phyloP scores from a whole-genome alignment of 2,329 filamentous ascomycete species.

The Colletotrichum costaricense region DNA sequence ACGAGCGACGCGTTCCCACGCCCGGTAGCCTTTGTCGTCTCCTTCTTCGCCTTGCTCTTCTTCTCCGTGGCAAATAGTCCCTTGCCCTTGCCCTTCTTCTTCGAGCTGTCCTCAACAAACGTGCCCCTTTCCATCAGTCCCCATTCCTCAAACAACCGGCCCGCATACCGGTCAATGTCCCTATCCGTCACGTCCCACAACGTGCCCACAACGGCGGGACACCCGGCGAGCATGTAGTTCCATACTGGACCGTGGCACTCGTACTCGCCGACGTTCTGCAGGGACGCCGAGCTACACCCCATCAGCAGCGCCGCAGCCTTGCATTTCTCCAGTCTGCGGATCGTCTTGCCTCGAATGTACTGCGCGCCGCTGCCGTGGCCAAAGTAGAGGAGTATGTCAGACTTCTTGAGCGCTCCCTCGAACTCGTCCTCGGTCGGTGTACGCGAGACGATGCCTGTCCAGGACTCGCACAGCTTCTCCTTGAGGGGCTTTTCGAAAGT shows the following conservation, averaged over 20 bases:
- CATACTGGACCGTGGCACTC: constrained; percentile 91
- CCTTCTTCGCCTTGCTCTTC: constrained; percentile 44
- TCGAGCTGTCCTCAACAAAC: constrained; percentile 42
- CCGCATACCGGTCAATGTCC: constrained; percentile 94
- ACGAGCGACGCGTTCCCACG: constrained; percentile 69
- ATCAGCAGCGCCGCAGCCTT: constrained; percentile 86
- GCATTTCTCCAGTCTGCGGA: constrained; percentile 82
- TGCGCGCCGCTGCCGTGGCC: constrained; percentile 95
- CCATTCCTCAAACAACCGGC: constrained; percentile 85
- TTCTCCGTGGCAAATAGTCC: constrained; percentile 36
- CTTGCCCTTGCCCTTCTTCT: constrained; percentile 42
- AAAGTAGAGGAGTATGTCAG: constrained; percentile 89
- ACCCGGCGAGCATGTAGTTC: constrained; percentile 91
- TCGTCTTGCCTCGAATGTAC: constrained; percentile 87
- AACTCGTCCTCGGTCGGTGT: constrained; percentile 84
- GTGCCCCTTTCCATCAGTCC: constrained; percentile 71
- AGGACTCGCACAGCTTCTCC: constrained; percentile 71
- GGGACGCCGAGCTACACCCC: constrained; percentile 89
- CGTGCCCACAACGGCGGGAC: constrained; percentile 88
- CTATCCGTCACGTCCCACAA: constrained; percentile 98
- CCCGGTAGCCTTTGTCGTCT: constrained; percentile 40
- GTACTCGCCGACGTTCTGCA: constrained; percentile 86
- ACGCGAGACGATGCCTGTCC: constrained; percentile 76
- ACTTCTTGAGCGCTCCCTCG: constrained; percentile 70
- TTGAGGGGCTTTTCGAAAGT: constrained; percentile 78